These are phyloP conservation scores for Miscanthus lutarioriparius DNA, from an alignment of 176 grass and related monocot species.

Conservation along the genomic window DNA sequence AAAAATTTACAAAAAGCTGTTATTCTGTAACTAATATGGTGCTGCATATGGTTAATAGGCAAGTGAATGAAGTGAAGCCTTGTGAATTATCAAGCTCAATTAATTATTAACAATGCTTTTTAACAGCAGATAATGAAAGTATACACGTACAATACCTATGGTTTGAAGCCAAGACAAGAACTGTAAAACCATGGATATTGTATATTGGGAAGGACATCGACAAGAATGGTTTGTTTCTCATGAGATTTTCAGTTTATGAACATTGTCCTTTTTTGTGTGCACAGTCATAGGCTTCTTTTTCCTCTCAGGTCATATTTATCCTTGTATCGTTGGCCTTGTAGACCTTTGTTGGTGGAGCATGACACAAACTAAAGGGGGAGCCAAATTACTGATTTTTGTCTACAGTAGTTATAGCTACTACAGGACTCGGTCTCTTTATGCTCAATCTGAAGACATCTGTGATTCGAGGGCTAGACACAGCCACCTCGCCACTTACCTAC, in stretches of 20 bases:
- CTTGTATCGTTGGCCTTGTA: neutral
- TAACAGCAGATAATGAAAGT: slow-evolving; percentile 5
- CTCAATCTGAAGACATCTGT: no score
- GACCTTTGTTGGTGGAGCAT: neutral
- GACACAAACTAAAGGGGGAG: neutral
- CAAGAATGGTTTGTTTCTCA: slow-evolving; percentile 20
- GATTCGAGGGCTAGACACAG: no score
- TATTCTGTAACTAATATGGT: neutral
- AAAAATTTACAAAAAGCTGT: slow-evolving; percentile 16
- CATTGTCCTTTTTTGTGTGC: neutral
- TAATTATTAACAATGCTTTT: slow-evolving; percentile 21
- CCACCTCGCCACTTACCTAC: no score
- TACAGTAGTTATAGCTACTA: neutral
- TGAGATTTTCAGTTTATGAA: slow-evolving; percentile 21
- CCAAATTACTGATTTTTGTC: neutral
- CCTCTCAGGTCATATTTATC: neutral
- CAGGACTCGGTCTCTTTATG: no score
- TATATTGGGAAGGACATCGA: slow-evolving; percentile 10
- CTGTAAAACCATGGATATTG: neutral
- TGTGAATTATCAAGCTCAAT: slow-evolving; percentile 8
- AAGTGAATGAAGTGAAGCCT: slow-evolving; percentile 22
- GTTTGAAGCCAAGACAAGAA: slow-evolving; percentile 16
- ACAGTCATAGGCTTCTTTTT: neutral
- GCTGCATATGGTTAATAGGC: slow-evolving; percentile 12
- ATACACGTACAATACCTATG: neutral